Base-by-base conservation (phyloP, 805 yeast genomes). In the Cyberlindnera saturnus region DNA sequence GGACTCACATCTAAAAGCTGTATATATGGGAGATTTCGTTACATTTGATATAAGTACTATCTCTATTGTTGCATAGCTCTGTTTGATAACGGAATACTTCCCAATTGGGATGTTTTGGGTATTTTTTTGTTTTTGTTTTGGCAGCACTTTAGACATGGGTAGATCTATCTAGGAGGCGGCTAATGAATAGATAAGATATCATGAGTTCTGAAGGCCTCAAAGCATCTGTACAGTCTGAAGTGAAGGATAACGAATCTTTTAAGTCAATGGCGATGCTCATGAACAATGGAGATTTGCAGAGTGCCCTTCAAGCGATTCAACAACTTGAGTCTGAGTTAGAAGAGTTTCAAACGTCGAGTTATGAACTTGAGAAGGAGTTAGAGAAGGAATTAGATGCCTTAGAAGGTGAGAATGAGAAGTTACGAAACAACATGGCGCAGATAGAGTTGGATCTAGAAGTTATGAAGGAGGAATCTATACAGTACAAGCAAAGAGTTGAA, bases 341-440 rank as follows among this genome's bases (percentile, higher is more conserved):
- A 17, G 77, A 72, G 48, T 69, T 72, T 44, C 70, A 69, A 44
- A 59, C 53, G 18, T 66, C 74, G 6, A 67, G 73, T 36, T 57
- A 62, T 38, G 77, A 71, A 47, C 56, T 72, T 32, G 77, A 72
- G 50, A 58, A 56, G 33, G 77, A 70, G 41, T 55, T 72, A 30
- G 77, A 72, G 53, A 59, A 61, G 42, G 76, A 73, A 45, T 42
- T 56, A 44, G 56, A 55, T 32, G 73, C 65, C 9, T 36, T 57
- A 10, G 61, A 56, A 35, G 29, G 37, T n/a, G 51, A 53, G 16
- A 62, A 63, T 23, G 54, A 47, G 11, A 42, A 39, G 15, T 35
- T 61, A 29, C 48, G 49, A 19, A 43, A 44, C 18, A 48, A 45
- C 34, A 50, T 62, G 13, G 48, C 42, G 4, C 36, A 45, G 13